These are phyloP conservation scores for Euptelea pleiosperma DNA, from an alignment of 164 flowering plant genomes.

Conservation along the genomic window DNA sequence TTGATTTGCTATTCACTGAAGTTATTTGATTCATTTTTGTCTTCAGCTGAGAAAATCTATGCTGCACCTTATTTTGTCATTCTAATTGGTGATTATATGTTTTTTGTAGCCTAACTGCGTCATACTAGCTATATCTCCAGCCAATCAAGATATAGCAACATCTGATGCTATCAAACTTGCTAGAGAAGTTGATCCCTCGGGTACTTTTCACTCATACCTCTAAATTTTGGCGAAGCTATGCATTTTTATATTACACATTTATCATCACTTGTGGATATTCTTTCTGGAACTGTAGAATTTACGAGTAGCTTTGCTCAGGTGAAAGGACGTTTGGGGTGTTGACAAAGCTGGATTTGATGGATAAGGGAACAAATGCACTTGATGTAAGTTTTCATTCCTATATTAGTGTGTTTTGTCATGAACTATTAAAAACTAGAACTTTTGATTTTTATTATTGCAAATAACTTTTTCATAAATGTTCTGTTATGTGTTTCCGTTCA, in stretches of 20 bases:
- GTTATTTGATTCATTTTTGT: background rate
- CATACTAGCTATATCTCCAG: constrained; percentile 86
- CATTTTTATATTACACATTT: background rate
- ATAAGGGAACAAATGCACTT: constrained; percentile 86
- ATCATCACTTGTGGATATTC: background rate
- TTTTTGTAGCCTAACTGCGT: constrained; percentile 74
- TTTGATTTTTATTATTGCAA: too few species aligned
- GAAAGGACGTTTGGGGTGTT: constrained; percentile 85
- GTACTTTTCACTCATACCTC: constrained; percentile 26
- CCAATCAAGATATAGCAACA: constrained; percentile 95
- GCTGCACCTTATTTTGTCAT: background rate
- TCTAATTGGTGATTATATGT: constrained; percentile 7
- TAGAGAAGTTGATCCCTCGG: constrained; percentile 87
- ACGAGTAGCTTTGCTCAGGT: constrained; percentile 33
- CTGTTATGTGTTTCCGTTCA: too few species aligned
- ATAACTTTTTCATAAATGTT: too few species aligned
- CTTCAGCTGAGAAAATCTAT: background rate
- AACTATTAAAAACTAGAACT: too few species aligned
- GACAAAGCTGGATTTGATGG: constrained; percentile 92
- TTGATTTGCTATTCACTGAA: background rate
- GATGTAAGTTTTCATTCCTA: constrained; percentile 49
- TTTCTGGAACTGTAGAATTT: background rate
- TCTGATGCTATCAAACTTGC: constrained; percentile 91
- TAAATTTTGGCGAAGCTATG: background rate
- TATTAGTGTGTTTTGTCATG: background rate